Evolutionary conservation across 176 grass and related monocot species (phyloP).

Genomic region (Rhipidocladum racemiflorum): DNA sequence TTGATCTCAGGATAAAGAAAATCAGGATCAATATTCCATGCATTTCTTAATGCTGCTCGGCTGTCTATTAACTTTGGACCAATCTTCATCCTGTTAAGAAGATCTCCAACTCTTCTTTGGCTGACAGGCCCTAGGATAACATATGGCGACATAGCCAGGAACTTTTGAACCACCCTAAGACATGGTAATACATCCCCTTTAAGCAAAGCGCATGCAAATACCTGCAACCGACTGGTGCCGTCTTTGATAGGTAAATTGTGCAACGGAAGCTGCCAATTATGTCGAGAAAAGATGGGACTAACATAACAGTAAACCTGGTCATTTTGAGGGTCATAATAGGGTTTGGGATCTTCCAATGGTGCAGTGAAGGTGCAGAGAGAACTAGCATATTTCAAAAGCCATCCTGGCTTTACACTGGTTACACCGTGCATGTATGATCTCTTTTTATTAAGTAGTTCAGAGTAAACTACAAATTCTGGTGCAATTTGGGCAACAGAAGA

Average conservation of each 20-base stretch:
- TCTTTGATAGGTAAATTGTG: constrained; percentile 68
- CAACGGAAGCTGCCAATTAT: constrained; percentile 83
- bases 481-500: constrained; percentile 77
- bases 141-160: constrained; percentile 56
- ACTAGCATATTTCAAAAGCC: constrained; percentile 91
- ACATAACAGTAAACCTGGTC: constrained; percentile 78
- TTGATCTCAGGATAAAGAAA: constrained; percentile 64
- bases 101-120: constrained; percentile 63
- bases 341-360: constrained; percentile 73
- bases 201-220: constrained; percentile 84
- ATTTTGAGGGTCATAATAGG: constrained; percentile 63
- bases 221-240: constrained; percentile 37
- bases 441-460: constrained; percentile 87
- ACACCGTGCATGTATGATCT: constrained; percentile 89
- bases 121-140: constrained; percentile 45
- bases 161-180: constrained; percentile 57
- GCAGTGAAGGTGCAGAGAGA: constrained; percentile 88
- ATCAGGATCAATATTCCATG: constrained; percentile 48
- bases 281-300: constrained; percentile 63
- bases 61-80: constrained; percentile 45
- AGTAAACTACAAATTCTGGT: constrained; percentile 87
- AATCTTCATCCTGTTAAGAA: constrained; percentile 55
- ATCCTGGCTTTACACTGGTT: constrained; percentile 73
- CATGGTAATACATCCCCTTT: constrained; percentile 90
- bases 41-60: constrained; percentile 40